Percentiles rank a stretch among this genome's conserved stretches.
Conservation (phyloP, 495 filamentous ascomycete genomes). For the Penicillium cinerascens region DNA sequence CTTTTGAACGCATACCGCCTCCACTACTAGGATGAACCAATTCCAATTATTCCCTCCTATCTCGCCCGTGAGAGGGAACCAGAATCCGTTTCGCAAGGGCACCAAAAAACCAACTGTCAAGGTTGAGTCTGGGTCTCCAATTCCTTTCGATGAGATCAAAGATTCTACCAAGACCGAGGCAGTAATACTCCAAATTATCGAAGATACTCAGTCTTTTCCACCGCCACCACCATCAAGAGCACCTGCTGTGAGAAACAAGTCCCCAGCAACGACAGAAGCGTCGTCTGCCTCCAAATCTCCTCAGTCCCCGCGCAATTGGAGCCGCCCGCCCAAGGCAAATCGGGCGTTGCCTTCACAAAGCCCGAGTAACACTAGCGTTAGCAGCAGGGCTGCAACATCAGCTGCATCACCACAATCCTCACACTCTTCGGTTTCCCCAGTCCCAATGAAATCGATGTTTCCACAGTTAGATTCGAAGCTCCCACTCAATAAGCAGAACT, state of each 20-base stretch:
- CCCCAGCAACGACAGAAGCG: constrained; percentile 12
- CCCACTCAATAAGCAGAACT: constrained; percentile 64
- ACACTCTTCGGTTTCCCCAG: constrained; percentile 29
- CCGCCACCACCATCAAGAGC: constrained; percentile 23
- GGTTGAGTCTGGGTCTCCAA: constrained; percentile 29
- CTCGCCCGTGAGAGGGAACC: constrained; percentile 35
- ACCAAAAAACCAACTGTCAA: constrained; percentile 25
- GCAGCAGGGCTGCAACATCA: constrained; percentile 21
- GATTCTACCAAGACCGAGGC: constrained; percentile 33
- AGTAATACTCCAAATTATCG: constrained; percentile 37
- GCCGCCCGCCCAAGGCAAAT: constrained; percentile 14
- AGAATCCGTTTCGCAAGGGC: constrained; percentile 36
- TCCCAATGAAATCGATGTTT: constrained; percentile 69
- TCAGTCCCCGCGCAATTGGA: constrained; percentile 23
- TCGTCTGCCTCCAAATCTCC: constrained; percentile 14
- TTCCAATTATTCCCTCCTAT: constrained; percentile 56
- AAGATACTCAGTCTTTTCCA: constrained; percentile 34
- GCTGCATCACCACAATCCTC: constrained; percentile 33
- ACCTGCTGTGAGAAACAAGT: constrained; percentile 19
- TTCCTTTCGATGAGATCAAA: constrained; percentile 36
- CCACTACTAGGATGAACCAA: constrained; percentile 32
- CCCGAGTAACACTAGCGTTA: constrained; percentile 8
- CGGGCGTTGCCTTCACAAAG: constrained; percentile 16
- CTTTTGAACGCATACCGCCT: background rate
- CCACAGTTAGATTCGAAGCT: constrained; percentile 74